These are phyloP conservation scores for Petunia hybrid DNA, from an alignment of 305 asterid species.

Conservation along the genomic window DNA sequence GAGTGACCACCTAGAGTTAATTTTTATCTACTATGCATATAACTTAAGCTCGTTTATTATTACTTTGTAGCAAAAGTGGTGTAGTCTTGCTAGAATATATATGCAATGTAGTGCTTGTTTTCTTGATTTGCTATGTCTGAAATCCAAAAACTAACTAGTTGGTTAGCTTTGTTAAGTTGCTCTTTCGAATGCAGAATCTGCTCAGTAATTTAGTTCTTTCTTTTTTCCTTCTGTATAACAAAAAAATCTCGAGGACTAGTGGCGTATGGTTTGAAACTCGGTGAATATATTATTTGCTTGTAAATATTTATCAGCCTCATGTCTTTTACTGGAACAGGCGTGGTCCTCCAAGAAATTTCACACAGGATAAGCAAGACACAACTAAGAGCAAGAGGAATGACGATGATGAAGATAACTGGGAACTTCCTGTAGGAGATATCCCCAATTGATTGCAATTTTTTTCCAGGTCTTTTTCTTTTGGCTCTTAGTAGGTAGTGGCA, in stretches of 20 bases:
- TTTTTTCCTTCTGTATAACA: too few relatives aligned
- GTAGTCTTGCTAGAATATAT: not conserved
- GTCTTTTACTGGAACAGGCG: constrained; percentile 16
- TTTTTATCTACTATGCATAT: too few relatives aligned
- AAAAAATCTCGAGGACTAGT: too few relatives aligned
- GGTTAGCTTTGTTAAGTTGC: not conserved
- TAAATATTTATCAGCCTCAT: not conserved
- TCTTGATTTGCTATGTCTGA: constrained; percentile 1
- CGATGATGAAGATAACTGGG: constrained; percentile 73
- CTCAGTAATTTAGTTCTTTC: not conserved
- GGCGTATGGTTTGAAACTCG: too few relatives aligned
- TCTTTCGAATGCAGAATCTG: not conserved
- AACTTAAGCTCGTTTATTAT: too few relatives aligned
- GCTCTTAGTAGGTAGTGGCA: constrained; percentile 20
- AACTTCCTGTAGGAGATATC: constrained; percentile 57
- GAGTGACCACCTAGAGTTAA: too few relatives aligned
- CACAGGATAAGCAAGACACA: constrained; percentile 16
- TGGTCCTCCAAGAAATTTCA: not conserved
- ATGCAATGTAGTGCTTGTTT: not conserved
- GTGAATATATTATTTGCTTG: not conserved
- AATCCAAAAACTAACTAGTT: not conserved
- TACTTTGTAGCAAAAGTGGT: not conserved
- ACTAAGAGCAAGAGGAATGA: constrained; percentile 39
- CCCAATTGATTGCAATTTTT: constrained; percentile 43
- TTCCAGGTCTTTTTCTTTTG: constrained; percentile 6